phyloP scores from a whole-genome alignment of 2,329 filamentous ascomycete species.

The Tolypocladium nubicola region DNA sequence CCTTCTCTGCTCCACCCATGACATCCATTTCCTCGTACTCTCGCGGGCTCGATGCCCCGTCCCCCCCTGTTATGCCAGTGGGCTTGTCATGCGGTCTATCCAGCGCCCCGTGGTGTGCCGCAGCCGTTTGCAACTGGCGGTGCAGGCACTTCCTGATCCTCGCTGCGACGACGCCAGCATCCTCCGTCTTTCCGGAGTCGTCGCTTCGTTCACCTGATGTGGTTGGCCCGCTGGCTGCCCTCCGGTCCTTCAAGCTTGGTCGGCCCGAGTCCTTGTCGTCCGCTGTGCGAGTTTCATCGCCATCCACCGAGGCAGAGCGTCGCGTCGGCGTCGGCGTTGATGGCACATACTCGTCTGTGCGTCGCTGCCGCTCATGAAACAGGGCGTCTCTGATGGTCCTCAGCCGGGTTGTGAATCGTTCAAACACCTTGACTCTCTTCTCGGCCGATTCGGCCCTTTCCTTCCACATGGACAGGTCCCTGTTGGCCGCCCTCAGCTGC shows the following conservation, averaged over 20 bases:
- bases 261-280: neutral
- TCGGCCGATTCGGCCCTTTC: slow-evolving; percentile 46
- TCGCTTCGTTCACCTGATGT: neutral
- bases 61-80: neutral
- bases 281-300: neutral
- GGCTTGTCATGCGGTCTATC: neutral
- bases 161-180: neutral
- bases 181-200: neutral
- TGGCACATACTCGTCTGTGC: neutral
- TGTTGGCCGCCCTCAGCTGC: slow-evolving; percentile 29
- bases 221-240: neutral
- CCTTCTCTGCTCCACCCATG: slow-evolving; percentile 12
- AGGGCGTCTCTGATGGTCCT: slow-evolving; percentile 16
- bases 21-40: slow-evolving; percentile 4
- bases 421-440: slow-evolving; percentile 35
- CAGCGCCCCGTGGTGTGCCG: slow-evolving; percentile 2
- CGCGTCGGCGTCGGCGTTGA: neutral
- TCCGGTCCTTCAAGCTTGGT: neutral
- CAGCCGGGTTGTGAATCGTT: slow-evolving; percentile 28
- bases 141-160: neutral
- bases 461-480: slow-evolving; percentile 35
- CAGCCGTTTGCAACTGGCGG: neutral
- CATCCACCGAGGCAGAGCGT: neutral
- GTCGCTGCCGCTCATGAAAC: neutral
- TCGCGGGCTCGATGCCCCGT: neutral